Conservation (phyloP, 495 filamentous ascomycete genomes). For the Penicillium lagena region DNA sequence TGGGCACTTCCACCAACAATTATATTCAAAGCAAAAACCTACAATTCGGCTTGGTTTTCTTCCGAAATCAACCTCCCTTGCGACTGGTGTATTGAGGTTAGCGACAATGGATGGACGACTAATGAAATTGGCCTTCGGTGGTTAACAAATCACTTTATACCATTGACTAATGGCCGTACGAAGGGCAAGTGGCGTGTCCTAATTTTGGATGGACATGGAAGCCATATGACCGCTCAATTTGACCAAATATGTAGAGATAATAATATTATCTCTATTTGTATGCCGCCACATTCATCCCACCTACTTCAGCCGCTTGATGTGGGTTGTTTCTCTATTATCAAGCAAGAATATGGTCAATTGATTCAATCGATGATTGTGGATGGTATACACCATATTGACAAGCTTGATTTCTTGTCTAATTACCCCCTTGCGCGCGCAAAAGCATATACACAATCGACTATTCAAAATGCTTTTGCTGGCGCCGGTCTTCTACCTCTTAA, state of each 20-base stretch:
- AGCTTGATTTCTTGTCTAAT: constrained; percentile 5
- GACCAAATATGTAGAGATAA: constrained; percentile 11
- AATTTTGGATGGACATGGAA: constrained; percentile 19
- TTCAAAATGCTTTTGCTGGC: constrained; percentile 6
- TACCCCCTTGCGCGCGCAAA: not conserved
- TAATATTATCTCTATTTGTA: constrained; percentile 16
- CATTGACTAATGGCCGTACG: not conserved
- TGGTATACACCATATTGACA: constrained; percentile 11
- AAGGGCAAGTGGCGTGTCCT: constrained; percentile 12
- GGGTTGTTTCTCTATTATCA: constrained; percentile 12
- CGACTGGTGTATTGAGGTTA: constrained; percentile 9
- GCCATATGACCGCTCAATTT: constrained; percentile 15
- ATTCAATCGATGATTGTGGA: not conserved
- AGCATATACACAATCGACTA: not conserved
- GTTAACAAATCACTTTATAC: constrained; percentile 1
- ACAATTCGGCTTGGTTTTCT: constrained; percentile 1
- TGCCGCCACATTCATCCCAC: constrained; percentile 19
- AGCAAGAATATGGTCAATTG: constrained; percentile 10
- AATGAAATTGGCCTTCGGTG: not conserved
- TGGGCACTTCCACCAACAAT: constrained; percentile 3
- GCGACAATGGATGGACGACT: not conserved
- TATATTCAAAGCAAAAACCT: not conserved
- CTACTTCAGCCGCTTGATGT: constrained; percentile 24
- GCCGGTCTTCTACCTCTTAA: constrained; percentile 4
- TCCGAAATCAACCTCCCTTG: constrained; percentile 4